Conservation (phyloP, 2,329 filamentous ascomycete species). For the Fusarium kyushuense region DNA sequence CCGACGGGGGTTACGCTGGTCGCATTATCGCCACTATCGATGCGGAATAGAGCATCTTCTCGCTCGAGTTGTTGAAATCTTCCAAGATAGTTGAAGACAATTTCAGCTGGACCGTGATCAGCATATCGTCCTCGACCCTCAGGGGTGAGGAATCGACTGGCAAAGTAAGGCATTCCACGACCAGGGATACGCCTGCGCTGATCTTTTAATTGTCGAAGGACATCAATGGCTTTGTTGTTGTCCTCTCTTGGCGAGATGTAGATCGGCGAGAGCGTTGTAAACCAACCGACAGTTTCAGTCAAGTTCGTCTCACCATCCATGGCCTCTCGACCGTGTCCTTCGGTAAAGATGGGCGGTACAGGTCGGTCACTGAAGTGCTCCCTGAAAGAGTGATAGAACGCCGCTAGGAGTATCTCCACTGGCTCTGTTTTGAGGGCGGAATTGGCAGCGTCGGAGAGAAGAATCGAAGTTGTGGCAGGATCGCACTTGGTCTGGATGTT, state of each 20-base stretch:
- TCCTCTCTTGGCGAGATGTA: not conserved
- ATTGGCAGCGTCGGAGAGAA: not conserved
- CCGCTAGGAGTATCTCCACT: not conserved
- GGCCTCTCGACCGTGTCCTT: slow-evolving; percentile 6
- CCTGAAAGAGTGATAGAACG: not conserved
- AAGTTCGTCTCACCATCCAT: not conserved
- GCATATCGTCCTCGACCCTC: slow-evolving; percentile 1
- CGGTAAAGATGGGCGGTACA: not conserved
- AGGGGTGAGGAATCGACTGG: not conserved
- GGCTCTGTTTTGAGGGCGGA: not conserved
- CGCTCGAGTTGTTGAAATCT: slow-evolving; percentile 11
- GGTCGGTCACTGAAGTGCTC: not conserved
- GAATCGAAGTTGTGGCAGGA: not conserved
- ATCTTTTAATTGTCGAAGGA: not conserved
- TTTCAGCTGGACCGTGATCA: slow-evolving; percentile 4
- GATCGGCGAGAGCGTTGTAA: not conserved
- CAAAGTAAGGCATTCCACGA: not conserved
- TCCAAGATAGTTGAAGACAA: slow-evolving; percentile 7
- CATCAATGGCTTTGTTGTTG: not conserved
- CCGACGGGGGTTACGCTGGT: not conserved
- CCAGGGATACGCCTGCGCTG: not conserved
- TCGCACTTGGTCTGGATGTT: slow-evolving; percentile 1
- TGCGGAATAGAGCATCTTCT: slow-evolving; percentile 4
- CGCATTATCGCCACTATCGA: not conserved
- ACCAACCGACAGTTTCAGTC: slow-evolving; percentile 3